Evolutionary conservation across 2,329 filamentous ascomycete species (phyloP).

Genomic region (Exserohilum rostratum): DNA sequence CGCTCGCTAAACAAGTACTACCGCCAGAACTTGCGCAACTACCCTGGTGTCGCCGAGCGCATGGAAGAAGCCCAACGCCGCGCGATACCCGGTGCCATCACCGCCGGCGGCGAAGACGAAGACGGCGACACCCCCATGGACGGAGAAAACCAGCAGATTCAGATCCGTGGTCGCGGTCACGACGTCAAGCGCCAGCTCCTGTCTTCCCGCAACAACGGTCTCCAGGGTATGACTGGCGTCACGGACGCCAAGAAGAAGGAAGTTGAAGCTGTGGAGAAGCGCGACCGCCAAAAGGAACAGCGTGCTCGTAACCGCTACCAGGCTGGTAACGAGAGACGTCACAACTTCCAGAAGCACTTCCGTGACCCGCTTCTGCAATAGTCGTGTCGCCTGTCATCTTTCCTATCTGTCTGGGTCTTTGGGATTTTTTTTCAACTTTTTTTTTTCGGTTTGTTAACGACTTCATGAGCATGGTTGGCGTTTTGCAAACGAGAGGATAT

Average conservation of each 20-base stretch:
- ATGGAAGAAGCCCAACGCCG: constrained; percentile 65
- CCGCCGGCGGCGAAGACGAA: constrained; percentile 55
- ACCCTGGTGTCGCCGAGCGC: constrained; percentile 80
- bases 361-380: constrained; percentile 63
- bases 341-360: constrained; percentile 80
- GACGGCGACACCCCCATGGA: constrained; percentile 47
- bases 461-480: constrained; percentile 5
- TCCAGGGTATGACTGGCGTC: constrained; percentile 76
- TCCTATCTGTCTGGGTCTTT: background rate
- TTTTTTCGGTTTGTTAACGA: background rate
- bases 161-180: constrained; percentile 39
- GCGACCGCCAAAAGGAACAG: constrained; percentile 69
- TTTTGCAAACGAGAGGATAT: background rate
- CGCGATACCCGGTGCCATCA: constrained; percentile 50
- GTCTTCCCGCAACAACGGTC: constrained; percentile 73
- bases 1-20: constrained; percentile 86
- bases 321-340: constrained; percentile 72
- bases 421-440: background rate
- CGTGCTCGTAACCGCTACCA: constrained; percentile 65
- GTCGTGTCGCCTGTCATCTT: constrained; percentile 1
- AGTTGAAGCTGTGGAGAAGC: constrained; percentile 69
- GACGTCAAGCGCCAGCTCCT: constrained; percentile 49
- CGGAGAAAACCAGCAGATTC: constrained; percentile 22
- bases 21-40: constrained; percentile 86
- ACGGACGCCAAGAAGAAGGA: constrained; percentile 75